Conservation (phyloP, 1,284 basidiomycete genomes). For the Termitomyces sp. region DNA sequence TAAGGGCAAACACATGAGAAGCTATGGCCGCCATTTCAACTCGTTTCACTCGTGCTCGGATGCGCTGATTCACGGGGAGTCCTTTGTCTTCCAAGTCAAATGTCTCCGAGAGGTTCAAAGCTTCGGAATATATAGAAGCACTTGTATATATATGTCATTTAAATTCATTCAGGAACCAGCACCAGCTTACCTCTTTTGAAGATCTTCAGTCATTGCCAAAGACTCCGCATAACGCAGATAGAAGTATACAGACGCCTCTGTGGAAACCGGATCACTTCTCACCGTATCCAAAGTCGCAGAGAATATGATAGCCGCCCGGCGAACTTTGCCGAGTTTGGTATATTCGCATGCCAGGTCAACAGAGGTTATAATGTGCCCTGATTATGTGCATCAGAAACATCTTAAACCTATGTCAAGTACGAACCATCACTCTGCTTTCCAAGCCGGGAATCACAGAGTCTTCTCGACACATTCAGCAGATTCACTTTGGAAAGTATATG, state of each 20-base stretch:
- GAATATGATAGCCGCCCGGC: conserved; percentile 63
- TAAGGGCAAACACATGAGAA: conserved; percentile 58
- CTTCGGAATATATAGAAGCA: conserved; percentile 53
- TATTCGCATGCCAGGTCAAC: conserved; percentile 76
- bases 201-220: conserved; percentile 58
- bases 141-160: conserved; percentile 30
- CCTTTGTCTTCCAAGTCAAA: conserved; percentile 44
- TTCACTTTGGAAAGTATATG: conserved; percentile 51
- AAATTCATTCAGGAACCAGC: neutral
- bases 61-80: conserved; percentile 47
- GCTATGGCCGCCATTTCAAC: conserved; percentile 73
- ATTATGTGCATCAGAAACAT: neutral
- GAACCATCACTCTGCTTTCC: conserved; percentile 50
- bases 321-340: conserved; percentile 67
- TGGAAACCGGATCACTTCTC: conserved; percentile 37
- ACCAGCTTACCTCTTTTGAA: conserved; percentile 52
- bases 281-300: conserved; percentile 47
- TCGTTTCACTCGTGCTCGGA: conserved; percentile 51
- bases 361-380: conserved; percentile 65
- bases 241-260: conserved; percentile 50
- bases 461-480: conserved; percentile 44
- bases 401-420: conserved; percentile 7
- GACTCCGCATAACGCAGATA: conserved; percentile 65
- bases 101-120: conserved; percentile 40
- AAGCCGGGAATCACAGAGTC: conserved; percentile 39